Base-by-base conservation (phyloP, 305 asterid species). In the Fraxinus nigra region DNA sequence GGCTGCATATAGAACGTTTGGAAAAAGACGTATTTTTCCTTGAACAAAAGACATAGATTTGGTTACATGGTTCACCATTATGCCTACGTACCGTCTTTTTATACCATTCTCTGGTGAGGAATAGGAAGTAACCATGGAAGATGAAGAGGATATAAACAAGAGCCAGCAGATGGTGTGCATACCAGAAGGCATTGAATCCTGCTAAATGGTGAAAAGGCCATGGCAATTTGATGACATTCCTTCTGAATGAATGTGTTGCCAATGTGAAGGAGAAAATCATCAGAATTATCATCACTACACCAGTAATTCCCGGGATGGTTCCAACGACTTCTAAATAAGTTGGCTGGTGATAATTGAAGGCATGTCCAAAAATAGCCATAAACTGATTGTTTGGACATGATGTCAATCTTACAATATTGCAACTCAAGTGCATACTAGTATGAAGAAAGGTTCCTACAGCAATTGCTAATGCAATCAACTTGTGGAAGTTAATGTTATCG, bases 141-240 rank as follows among this genome's bases (percentile, higher is more conserved):
- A 94, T 81, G 85, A 96, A 82, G 87, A 96, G 93, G 83, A 89
- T n/a, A 56, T 96, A 94, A 24, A 89, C 97, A 14, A 93, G 6
- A 3, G 83, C 92, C 80, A 96, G 86, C 83, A 96, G 73, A 86
- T 96, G 99, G 80, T 94, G 98, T 3, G 98, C 97, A 77, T 94
- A 96, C 99, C 99, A 94, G 72, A 96, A 96, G 46, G 98, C 83
- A n/a, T 94, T 96, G 75, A 96, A 96, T 56, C 99, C 99, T 0
- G 97, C 95, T 86, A 96, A 84, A 76, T 86, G 89, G 82, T 86
- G 88, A 56, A 96, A 90, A 0, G 97, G 94, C 84, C 89, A 74
- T 0, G 94, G 93, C 75, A 94, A 75, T 79, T 91, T 94, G 46
- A 96, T 86, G 28, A 90, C 92, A 51, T 92, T 96, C 79, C 96